Evolutionary conservation across 345 rosid genomes (phyloP).

Genomic region (Eucalyptus tenuipes): DNA sequence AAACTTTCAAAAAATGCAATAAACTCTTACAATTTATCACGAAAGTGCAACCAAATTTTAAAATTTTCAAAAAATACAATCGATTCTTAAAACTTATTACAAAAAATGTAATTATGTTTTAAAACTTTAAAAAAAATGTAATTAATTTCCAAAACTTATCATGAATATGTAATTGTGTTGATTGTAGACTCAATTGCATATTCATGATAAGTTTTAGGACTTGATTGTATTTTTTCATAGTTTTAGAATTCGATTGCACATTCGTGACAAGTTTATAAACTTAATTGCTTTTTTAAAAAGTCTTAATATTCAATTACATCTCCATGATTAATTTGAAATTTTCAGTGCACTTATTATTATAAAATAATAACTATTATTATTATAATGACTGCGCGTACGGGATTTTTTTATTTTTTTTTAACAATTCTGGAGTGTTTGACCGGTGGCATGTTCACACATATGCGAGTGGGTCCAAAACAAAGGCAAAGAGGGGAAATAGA

Average conservation of each 20-base stretch:
- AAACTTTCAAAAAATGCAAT: background rate
- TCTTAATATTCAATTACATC: no score
- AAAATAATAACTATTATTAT: background rate
- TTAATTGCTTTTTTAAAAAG: no score
- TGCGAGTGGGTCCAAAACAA: background rate
- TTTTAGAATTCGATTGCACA: no score
- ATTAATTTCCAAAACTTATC: no score
- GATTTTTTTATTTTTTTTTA: no score
- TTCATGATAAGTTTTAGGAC: accelerated
- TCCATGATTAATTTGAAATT: no score
- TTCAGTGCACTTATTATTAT: no score
- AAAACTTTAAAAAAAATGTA: accelerated
- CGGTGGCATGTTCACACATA: background rate
- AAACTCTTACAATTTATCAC: accelerated
- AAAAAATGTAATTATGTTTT: no score
- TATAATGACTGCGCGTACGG: background rate
- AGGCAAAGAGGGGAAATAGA: background rate
- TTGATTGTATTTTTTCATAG: accelerated
- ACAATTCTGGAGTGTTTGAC: background rate
- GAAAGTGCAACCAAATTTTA: accelerated
- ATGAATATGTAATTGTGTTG: no score
- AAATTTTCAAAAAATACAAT: no score
- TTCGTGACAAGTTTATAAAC: background rate
- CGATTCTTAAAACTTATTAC: no score
- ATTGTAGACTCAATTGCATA: no score